phyloP scores from a whole-genome alignment of 1,139 yeast genomes.

The Pichia sp. region DNA sequence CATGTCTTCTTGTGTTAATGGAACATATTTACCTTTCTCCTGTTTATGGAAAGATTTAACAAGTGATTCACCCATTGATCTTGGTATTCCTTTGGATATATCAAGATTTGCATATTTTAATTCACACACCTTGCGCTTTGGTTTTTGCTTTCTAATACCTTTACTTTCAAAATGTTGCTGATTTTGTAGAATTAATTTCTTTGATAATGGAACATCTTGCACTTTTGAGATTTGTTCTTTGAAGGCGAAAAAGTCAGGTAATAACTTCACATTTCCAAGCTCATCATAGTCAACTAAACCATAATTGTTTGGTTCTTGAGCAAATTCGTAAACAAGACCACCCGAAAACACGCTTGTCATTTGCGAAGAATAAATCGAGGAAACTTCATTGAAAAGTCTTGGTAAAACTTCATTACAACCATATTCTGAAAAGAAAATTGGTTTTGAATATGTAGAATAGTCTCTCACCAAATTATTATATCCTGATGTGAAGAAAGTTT shows the following conservation, averaged over 20 bases:
- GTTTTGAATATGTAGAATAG: slow-evolving; percentile 63
- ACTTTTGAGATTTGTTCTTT: slow-evolving; percentile 43
- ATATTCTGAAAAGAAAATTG: slow-evolving; percentile 85
- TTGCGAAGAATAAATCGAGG: slow-evolving; percentile 60
- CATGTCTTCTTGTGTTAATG: slow-evolving; percentile 39
- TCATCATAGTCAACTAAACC: slow-evolving; percentile 65
- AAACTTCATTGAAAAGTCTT: slow-evolving; percentile 74
- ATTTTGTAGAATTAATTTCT: slow-evolving; percentile 19
- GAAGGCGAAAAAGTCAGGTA: slow-evolving; percentile 52
- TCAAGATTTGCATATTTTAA: slow-evolving; percentile 50
- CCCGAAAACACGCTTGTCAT: slow-evolving; percentile 87
- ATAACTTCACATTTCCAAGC: slow-evolving; percentile 51
- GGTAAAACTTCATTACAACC: slow-evolving; percentile 89
- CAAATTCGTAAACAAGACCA: slow-evolving; percentile 86
- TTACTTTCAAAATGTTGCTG: slow-evolving; percentile 14
- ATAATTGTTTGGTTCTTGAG: slow-evolving; percentile 84
- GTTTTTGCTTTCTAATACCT: slow-evolving; percentile 11
- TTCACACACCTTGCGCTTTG: slow-evolving; percentile 22
- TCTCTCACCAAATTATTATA: slow-evolving; percentile 70
- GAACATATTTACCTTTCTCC: slow-evolving; percentile 50
- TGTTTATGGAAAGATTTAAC: slow-evolving; percentile 46
- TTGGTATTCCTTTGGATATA: slow-evolving; percentile 45
- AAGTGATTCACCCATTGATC: slow-evolving; percentile 33
- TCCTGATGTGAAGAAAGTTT: slow-evolving; percentile 77
- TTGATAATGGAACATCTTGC: slow-evolving; percentile 26